A percentile compares a stretch with the other conserved stretches of the same genome.
phyloP scores from a whole-genome alignment of 2,329 filamentous ascomycete species.

The Botrytis squamosa region DNA sequence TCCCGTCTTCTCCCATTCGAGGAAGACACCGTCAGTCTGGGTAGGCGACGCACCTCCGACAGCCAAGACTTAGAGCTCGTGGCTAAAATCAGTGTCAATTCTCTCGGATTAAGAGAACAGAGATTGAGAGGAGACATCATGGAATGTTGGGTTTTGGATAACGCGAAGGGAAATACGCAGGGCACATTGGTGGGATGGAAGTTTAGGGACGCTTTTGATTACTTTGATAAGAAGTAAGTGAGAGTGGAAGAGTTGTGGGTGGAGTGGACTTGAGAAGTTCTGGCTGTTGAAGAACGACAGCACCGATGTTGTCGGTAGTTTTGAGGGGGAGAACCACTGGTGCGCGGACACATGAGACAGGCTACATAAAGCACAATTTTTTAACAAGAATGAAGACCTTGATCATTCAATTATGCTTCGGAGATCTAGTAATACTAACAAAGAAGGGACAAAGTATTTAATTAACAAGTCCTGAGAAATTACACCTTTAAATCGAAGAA shows the following conservation, averaged over 20 bases:
- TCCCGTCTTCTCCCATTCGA: background rate
- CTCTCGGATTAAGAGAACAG: background rate
- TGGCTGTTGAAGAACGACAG: background rate
- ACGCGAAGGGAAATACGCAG: background rate
- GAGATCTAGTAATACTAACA: background rate
- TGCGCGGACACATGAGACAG: background rate
- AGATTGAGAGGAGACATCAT: background rate
- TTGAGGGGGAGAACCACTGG: background rate
- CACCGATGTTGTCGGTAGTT: background rate
- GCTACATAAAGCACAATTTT: background rate
- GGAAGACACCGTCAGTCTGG: background rate
- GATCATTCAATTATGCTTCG: background rate
- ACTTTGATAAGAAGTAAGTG: background rate
- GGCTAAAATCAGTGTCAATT: background rate
- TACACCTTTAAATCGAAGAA: background rate
- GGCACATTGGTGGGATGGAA: background rate
- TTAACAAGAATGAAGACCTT: background rate
- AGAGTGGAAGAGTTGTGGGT: background rate
- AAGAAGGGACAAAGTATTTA: background rate
- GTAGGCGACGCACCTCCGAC: fast-evolving
- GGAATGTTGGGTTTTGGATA: background rate
- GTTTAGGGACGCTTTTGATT: background rate
- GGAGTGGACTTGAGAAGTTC: background rate
- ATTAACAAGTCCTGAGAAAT: background rate
- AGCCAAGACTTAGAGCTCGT: no score